Evolutionary conservation across 805 yeast genomes (phyloP).

Genomic region (Metschnikowia cerradonensis): DNA sequence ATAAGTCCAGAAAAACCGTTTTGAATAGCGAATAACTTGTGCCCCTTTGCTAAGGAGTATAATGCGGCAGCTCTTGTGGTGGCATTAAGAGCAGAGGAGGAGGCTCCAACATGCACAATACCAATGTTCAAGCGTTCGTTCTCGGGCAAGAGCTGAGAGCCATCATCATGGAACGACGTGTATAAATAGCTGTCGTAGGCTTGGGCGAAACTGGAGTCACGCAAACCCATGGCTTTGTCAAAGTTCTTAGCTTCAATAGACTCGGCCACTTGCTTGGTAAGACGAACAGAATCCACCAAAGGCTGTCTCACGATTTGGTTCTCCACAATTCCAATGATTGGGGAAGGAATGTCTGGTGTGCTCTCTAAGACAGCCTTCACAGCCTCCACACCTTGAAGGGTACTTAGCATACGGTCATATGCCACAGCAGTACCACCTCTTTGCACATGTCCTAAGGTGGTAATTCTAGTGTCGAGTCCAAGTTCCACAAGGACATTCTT

Average conservation of each 20-base stretch:
- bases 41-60: conserved; percentile 73
- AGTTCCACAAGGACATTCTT: conserved; percentile 76
- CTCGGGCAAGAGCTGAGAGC: conserved; percentile 47
- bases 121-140: conserved; percentile 59
- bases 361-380: conserved; percentile 86
- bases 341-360: conserved; percentile 90
- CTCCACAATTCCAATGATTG: conserved; percentile 86
- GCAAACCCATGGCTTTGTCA: conserved; percentile 76
- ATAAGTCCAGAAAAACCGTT: conserved; percentile 74
- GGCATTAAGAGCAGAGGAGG: conserved; percentile 74
- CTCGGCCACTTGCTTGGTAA: conserved; percentile 84
- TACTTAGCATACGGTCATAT: conserved; percentile 84
- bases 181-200: conserved; percentile 42
- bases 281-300: conserved; percentile 81
- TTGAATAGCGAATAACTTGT: conserved; percentile 63
- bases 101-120: conserved; percentile 74
- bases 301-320: conserved; percentile 83
- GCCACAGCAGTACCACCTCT: conserved; percentile 99
- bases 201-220: conserved; percentile 87
- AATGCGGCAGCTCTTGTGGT: conserved; percentile 74
- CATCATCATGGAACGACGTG: conserved; percentile 60
- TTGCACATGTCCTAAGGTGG: conserved; percentile 96
- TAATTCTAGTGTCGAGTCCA: conserved; percentile 91
- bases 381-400: conserved; percentile 97
- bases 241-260: conserved; percentile 81